Conservation (phyloP, 2,329 filamentous ascomycete species). For the Fusarium odoratissimum region DNA sequence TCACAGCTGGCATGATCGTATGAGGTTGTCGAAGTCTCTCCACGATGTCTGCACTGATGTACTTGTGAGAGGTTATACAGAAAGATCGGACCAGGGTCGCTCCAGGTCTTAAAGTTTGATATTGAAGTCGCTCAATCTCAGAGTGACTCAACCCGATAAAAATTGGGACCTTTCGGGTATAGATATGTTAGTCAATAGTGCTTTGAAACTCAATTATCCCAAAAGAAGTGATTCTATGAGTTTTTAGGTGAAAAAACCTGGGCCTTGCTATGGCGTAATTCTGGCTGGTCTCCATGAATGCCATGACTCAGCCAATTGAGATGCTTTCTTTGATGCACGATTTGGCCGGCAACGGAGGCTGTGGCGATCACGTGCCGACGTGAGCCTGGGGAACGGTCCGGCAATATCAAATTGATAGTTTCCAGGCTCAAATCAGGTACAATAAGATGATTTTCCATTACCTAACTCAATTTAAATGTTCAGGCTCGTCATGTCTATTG, state of each 20-base stretch:
- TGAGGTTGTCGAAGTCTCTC: constrained; percentile 1
- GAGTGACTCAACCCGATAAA: constrained; percentile 9
- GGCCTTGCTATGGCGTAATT: constrained; percentile 47
- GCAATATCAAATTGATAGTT: background rate
- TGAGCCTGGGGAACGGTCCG: background rate
- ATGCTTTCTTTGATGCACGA: constrained; percentile 14
- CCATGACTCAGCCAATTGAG: constrained; percentile 44
- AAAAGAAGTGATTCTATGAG: constrained; percentile 33
- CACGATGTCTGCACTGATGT: background rate
- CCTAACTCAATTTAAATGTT: background rate
- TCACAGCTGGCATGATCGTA: constrained; percentile 27
- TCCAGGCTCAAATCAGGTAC: background rate
- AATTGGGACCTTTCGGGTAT: constrained; percentile 31
- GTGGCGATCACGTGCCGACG: constrained; percentile 31
- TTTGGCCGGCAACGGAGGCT: constrained; percentile 38
- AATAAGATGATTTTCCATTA: background rate
- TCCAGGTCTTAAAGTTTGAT: constrained; percentile 16
- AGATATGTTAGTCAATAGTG: constrained; percentile 20
- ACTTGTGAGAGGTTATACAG: constrained; percentile 18
- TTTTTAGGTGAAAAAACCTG: constrained; percentile 35
- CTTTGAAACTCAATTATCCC: constrained; percentile 21
- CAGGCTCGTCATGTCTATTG: background rate
- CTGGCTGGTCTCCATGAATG: constrained; percentile 32
- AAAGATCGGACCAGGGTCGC: constrained; percentile 28
- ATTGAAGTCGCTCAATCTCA: constrained; percentile 11